Conservation (phyloP, 495 filamentous ascomycete species). For the Apiosordaria backusii region DNA sequence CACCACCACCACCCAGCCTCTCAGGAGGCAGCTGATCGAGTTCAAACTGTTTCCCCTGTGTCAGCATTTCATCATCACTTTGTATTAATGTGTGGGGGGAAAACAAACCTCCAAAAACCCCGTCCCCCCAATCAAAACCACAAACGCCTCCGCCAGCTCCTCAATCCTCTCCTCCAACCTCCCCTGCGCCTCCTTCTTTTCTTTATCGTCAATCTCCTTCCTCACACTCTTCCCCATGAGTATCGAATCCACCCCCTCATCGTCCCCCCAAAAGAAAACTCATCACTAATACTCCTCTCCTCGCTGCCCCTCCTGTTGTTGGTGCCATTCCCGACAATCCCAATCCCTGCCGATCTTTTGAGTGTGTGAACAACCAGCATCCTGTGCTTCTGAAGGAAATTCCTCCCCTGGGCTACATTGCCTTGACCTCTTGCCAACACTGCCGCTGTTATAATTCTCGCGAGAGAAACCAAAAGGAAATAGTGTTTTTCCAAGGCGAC, state of each 20-base stretch:
- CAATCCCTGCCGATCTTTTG: slow-evolving; percentile 82
- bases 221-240: slow-evolving; percentile 2
- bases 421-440: slow-evolving; percentile 75
- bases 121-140: slow-evolving; percentile 56
- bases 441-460: slow-evolving; percentile 74
- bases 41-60: slow-evolving; percentile 38
- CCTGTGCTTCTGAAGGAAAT: slow-evolving; percentile 76
- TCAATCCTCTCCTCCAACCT: slow-evolving; percentile 46
- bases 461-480: slow-evolving; percentile 71
- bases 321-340: slow-evolving; percentile 38
- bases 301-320: background rate
- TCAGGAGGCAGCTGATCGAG: slow-evolving; percentile 32
- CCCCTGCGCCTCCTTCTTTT: slow-evolving; percentile 28
- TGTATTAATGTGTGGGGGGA: background rate
- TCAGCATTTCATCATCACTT: slow-evolving; percentile 20
- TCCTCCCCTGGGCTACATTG: slow-evolving; percentile 72
- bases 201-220: background rate
- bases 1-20: slow-evolving; percentile 19
- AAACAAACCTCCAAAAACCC: slow-evolving; percentile 56
- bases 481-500: slow-evolving; percentile 77
- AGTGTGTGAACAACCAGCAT: slow-evolving; percentile 81
- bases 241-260: background rate
- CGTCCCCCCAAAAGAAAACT: background rate
- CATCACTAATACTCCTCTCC: background rate
- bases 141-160: slow-evolving; percentile 55